Percentiles rank a stretch among this genome's conserved stretches.
Evolutionary conservation across 495 filamentous ascomycete species (phyloP).

Genomic region (Ramalina intermedia): DNA sequence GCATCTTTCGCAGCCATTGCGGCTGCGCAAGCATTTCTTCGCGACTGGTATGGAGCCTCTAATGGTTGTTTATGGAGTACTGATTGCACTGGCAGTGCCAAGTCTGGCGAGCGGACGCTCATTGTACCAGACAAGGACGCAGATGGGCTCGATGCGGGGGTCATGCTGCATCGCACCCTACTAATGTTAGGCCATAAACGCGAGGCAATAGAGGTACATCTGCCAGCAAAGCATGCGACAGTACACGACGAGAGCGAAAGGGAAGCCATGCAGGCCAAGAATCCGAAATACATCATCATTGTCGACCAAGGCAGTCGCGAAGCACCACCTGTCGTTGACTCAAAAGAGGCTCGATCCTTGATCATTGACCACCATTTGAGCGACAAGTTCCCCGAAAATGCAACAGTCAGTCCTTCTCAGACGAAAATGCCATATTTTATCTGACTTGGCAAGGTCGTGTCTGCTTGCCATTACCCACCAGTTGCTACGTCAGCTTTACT

Average conservation of each 20-base stretch:
- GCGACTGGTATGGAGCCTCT: conserved; percentile 21
- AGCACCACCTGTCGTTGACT: conserved; percentile 31
- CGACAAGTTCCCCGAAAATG: conserved; percentile 35
- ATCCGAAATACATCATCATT: conserved; percentile 39
- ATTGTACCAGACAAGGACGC: conserved; percentile 49
- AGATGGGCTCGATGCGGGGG: conserved; percentile 44
- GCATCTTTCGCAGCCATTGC: conserved; percentile 34
- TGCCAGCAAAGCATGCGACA: conserved; percentile 35
- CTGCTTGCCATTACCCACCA: conserved; percentile 39
- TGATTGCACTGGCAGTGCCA: not conserved
- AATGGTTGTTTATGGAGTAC: not conserved
- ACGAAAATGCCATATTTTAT: not conserved
- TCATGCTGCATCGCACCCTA: conserved; percentile 40
- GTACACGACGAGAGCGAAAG: conserved; percentile 35
- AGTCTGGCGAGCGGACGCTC: conserved; percentile 20
- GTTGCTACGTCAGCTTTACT: conserved; percentile 42
- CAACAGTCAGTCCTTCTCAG: conserved; percentile 4
- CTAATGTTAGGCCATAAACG: conserved; percentile 31
- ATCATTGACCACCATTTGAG: conserved; percentile 47
- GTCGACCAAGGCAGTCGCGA: conserved; percentile 43
- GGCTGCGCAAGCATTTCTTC: conserved; percentile 28
- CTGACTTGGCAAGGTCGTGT: conserved; percentile 23
- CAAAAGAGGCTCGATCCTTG: conserved; percentile 24
- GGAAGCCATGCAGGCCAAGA: conserved; percentile 26
- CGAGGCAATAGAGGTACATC: conserved; percentile 32